Conservation (phyloP, 495 filamentous ascomycete genomes). For the Friedmanniomyces simplex region DNA sequence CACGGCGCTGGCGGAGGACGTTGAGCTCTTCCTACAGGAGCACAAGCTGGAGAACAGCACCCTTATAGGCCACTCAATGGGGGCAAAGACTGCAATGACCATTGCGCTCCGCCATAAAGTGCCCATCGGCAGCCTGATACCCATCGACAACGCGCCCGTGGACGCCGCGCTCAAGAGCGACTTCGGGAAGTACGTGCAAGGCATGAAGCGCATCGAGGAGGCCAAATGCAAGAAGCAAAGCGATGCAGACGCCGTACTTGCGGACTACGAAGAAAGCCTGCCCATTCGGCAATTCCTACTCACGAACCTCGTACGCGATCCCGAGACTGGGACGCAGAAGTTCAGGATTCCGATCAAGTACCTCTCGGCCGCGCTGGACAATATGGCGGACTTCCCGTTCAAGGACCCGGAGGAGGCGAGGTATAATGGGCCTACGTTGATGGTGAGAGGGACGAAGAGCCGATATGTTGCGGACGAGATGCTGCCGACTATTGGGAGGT, state of each 20-base stretch:
- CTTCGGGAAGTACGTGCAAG: constrained; percentile 73
- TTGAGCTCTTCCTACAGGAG: constrained; percentile 66
- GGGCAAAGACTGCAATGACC: constrained; percentile 89
- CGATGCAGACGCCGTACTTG: constrained; percentile 72
- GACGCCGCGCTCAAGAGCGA: constrained; percentile 61
- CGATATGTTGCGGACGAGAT: constrained; percentile 79
- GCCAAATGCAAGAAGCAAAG: constrained; percentile 52
- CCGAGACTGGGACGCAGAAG: constrained; percentile 36
- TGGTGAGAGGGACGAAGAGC: constrained; percentile 75
- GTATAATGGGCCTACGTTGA: constrained; percentile 68
- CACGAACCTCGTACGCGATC: constrained; percentile 62
- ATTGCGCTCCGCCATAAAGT: constrained; percentile 61
- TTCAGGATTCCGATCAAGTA: constrained; percentile 53
- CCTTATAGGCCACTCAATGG: constrained; percentile 95
- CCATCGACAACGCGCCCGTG: constrained; percentile 88
- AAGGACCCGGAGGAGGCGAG: constrained; percentile 47
- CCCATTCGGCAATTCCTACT: constrained; percentile 84
- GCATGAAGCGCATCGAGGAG: constrained; percentile 73
- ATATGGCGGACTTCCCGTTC: constrained; percentile 83
- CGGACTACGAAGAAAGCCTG: constrained; percentile 63
- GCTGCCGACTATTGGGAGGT: constrained; percentile 75
- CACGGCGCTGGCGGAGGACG: constrained; percentile 72
- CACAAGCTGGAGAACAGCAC: constrained; percentile 60
- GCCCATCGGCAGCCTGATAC: constrained; percentile 56
- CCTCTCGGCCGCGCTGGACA: constrained; percentile 45